Conservation (phyloP, 805 yeast species). For the Saturnispora sekii region DNA sequence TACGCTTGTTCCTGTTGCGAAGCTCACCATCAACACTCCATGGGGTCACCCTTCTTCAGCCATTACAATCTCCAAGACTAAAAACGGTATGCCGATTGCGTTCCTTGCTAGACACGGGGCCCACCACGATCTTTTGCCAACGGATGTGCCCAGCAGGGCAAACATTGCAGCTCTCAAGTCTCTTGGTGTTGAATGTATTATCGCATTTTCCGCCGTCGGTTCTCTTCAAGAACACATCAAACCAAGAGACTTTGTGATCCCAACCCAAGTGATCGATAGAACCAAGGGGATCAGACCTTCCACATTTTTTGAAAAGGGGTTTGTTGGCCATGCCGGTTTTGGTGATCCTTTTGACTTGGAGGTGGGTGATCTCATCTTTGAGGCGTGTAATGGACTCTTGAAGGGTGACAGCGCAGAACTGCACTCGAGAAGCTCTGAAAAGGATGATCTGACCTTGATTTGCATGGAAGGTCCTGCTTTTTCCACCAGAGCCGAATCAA, state of each 20-base stretch:
- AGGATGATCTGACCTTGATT: constrained; percentile 68
- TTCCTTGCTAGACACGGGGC: constrained; percentile 92
- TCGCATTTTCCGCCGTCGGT: constrained; percentile 95
- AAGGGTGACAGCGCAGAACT: constrained; percentile 46
- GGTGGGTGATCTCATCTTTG: constrained; percentile 55
- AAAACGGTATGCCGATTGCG: constrained; percentile 74
- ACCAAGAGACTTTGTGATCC: constrained; percentile 95
- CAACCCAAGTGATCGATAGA: constrained; percentile 92
- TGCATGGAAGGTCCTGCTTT: constrained; percentile 99
- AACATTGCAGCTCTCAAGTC: constrained; percentile 92
- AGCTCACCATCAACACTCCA: constrained; percentile 77
- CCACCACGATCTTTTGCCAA: constrained; percentile 81
- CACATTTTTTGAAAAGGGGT: constrained; percentile 83
- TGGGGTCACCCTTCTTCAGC: constrained; percentile 97
- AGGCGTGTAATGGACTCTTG: constrained; percentile 43
- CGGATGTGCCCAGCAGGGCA: constrained; percentile 88
- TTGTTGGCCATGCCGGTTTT: constrained; percentile 95
- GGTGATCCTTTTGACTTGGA: constrained; percentile 91
- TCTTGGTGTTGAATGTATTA: constrained; percentile 75
- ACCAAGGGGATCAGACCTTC: constrained; percentile 91
- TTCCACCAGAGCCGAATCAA: constrained; percentile 93
- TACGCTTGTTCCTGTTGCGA: constrained; percentile 76
- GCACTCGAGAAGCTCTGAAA: constrained; percentile 57
- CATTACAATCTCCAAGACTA: constrained; percentile 78
- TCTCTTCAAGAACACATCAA: constrained; percentile 80